Conservation (phyloP, 1,284 basidiomycete genomes). For the Ustilago hordei region DNA sequence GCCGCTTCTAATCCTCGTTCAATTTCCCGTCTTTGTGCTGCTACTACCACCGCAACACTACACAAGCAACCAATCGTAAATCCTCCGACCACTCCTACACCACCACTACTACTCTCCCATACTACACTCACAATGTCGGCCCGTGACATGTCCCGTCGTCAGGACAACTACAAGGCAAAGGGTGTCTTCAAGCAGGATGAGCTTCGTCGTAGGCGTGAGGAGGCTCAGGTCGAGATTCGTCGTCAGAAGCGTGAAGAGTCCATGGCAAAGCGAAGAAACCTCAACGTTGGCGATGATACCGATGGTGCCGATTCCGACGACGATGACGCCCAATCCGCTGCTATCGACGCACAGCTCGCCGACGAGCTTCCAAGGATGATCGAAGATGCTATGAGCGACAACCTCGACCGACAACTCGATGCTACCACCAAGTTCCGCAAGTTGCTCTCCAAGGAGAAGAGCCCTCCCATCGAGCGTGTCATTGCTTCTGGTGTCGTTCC, state of each 20-base stretch:
- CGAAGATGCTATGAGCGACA: constrained; percentile 88
- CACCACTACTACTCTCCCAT: background rate
- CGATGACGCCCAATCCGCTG: constrained; percentile 57
- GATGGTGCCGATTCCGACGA: constrained; percentile 67
- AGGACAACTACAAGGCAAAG: constrained; percentile 68
- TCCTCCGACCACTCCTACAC: background rate
- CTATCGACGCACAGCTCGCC: constrained; percentile 75
- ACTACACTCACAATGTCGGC: constrained; percentile 51
- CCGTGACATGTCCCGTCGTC: constrained; percentile 64
- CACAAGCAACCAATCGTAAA: constrained; percentile 1
- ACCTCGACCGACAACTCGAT: constrained; percentile 90
- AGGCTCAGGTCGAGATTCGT: constrained; percentile 69
- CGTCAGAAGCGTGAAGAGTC: constrained; percentile 69
- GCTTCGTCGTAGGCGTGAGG: constrained; percentile 66
- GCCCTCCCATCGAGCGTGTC: constrained; percentile 98
- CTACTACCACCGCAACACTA: background rate
- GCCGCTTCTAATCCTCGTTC: background rate
- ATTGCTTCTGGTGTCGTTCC: constrained; percentile 98
- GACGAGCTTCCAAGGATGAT: constrained; percentile 85
- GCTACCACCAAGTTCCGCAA: constrained; percentile 97
- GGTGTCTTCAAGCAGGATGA: constrained; percentile 69
- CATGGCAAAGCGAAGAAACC: constrained; percentile 69
- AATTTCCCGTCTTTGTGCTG: background rate
- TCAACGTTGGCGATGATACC: constrained; percentile 60
- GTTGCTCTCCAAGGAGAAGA: constrained; percentile 95